phyloP scores from a whole-genome alignment of 129 eudicot genomes.

The Tagetes patula region DNA sequence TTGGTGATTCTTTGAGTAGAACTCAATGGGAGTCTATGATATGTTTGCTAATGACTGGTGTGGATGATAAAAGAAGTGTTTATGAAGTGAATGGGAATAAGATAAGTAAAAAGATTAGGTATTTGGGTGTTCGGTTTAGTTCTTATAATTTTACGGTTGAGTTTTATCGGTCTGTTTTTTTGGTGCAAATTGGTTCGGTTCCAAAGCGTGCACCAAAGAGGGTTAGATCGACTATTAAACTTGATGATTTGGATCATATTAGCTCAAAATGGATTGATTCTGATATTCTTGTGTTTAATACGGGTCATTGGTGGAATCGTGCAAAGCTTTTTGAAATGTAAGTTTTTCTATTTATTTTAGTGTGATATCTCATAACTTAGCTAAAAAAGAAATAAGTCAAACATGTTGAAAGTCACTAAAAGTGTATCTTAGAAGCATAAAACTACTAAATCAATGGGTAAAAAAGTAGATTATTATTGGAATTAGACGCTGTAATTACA shows the following conservation, averaged over 20 bases:
- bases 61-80: slow-evolving; percentile 66
- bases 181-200: slow-evolving; percentile 57
- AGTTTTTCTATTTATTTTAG: slow-evolving; percentile 24
- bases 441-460: neutral
- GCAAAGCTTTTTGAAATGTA: slow-evolving; percentile 74
- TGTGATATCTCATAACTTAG: neutral
- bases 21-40: slow-evolving; percentile 97
- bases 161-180: slow-evolving; percentile 77
- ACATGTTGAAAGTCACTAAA: neutral
- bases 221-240: slow-evolving; percentile 53
- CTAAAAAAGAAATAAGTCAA: neutral
- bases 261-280: slow-evolving; percentile 69
- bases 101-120: slow-evolving; percentile 77
- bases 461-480: neutral
- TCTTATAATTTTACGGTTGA: slow-evolving; percentile 60
- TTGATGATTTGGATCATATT: slow-evolving; percentile 65
- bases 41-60: slow-evolving; percentile 85
- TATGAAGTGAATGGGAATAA: slow-evolving; percentile 72
- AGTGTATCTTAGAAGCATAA: neutral
- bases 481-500: neutral
- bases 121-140: slow-evolving; percentile 65
- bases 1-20: slow-evolving; percentile 90
- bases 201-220: slow-evolving; percentile 80
- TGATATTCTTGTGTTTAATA: slow-evolving; percentile 69
- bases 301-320: slow-evolving; percentile 94